These are phyloP conservation scores for Cnidoscolus chayamansa DNA, from an alignment of 441 rosid species.

Conservation along the genomic window DNA sequence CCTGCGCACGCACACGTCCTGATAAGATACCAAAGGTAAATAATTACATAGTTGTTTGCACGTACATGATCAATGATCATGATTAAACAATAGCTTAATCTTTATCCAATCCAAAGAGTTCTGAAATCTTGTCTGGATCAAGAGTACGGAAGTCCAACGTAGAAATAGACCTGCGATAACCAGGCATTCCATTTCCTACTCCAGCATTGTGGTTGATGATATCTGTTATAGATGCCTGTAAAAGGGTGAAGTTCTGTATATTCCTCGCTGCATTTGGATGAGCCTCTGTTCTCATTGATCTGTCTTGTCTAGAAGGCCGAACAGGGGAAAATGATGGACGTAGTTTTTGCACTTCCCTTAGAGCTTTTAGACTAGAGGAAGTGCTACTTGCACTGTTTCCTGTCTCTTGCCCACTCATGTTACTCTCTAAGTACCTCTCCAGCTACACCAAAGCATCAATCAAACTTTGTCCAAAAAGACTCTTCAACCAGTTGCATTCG, in stretches of 20 bases:
- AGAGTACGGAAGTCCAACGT: conserved; percentile 45
- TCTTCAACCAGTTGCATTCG: too few species aligned
- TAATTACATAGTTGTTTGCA: too few species aligned
- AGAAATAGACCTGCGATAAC: conserved; percentile 46
- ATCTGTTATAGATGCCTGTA: conserved; percentile 57
- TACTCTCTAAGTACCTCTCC: conserved; percentile 35
- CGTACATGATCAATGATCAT: too few species aligned
- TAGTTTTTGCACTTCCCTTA: conserved; percentile 5
- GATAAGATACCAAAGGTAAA: too few species aligned
- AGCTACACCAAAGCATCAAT: conserved; percentile 7
- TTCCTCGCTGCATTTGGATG: conserved; percentile 59
- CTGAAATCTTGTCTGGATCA: conserved; percentile 40
- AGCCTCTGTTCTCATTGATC: conserved; percentile 36
- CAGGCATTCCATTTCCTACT: conserved; percentile 33
- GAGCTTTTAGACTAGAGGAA: conserved; percentile 24
- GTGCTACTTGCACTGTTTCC: conserved; percentile 36
- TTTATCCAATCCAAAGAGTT: conserved; percentile 41
- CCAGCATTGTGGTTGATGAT: conserved; percentile 42
- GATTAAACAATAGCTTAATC: conserved; percentile 6
- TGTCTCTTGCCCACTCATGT: conserved; percentile 28
- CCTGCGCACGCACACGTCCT: too few species aligned
- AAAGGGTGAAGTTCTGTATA: conserved; percentile 50
- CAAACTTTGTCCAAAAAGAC: too few species aligned
- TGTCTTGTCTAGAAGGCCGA: conserved; percentile 10
- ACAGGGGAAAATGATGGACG: conserved; percentile 42